phyloP scores from a whole-genome alignment of 2,329 filamentous ascomycete species.

The Nothopassalora personata region DNA sequence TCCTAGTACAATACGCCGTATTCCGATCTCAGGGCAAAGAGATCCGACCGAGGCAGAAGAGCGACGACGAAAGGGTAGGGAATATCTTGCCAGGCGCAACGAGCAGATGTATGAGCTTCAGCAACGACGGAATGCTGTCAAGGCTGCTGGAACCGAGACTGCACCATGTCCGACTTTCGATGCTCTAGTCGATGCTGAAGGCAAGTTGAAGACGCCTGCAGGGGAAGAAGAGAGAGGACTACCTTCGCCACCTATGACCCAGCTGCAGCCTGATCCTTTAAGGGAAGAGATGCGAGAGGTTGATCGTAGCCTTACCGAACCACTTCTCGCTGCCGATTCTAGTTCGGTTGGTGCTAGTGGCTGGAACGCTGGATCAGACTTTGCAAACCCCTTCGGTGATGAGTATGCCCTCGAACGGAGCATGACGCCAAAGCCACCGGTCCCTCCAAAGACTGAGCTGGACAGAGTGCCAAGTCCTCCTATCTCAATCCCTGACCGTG shows the following conservation, averaged over 20 bases:
- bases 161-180: slow-evolving; percentile 30
- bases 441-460: slow-evolving; percentile 41
- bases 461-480: slow-evolving; percentile 13
- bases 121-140: slow-evolving; percentile 23
- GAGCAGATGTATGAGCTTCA: slow-evolving; percentile 32
- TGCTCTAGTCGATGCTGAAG: slow-evolving; percentile 29
- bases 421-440: slow-evolving; percentile 41
- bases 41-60: slow-evolving; percentile 32
- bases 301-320: slow-evolving; percentile 21
- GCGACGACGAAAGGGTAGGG: slow-evolving; percentile 31
- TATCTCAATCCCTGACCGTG: slow-evolving; percentile 8
- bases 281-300: slow-evolving; percentile 24
- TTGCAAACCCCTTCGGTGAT: slow-evolving; percentile 44
- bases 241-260: slow-evolving; percentile 15
- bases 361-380: slow-evolving; percentile 38
- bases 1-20: slow-evolving; percentile 25
- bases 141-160: slow-evolving; percentile 13
- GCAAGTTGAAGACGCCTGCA: slow-evolving; percentile 24
- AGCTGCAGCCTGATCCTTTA: slow-evolving; percentile 17
- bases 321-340: slow-evolving; percentile 18
- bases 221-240: slow-evolving; percentile 13
- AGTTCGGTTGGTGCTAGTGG: slow-evolving; percentile 26
- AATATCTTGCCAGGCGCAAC: slow-evolving; percentile 33
- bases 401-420: slow-evolving; percentile 35
- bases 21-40: slow-evolving; percentile 26